A percentile compares a stretch with the other conserved stretches of the same genome.
phyloP scores from a whole-genome alignment of 2,329 filamentous ascomycete genomes.

The Gliomastix tumulicola region DNA sequence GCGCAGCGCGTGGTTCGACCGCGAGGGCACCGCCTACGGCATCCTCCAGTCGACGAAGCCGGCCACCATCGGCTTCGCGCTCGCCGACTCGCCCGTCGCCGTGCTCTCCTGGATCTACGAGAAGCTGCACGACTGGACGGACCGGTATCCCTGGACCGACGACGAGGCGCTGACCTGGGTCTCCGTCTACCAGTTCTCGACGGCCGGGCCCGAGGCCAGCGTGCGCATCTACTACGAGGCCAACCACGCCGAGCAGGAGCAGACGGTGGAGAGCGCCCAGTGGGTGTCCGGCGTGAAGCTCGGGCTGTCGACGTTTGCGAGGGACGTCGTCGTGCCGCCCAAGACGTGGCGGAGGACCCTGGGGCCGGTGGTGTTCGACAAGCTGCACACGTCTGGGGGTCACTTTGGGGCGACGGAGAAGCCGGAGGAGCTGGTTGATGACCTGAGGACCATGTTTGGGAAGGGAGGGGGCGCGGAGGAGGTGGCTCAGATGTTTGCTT shows the following conservation, averaged over 20 bases:
- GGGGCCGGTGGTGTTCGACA: slow-evolving; percentile 3
- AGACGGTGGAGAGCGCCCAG: slow-evolving; percentile 5
- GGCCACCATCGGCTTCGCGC: slow-evolving; percentile 62
- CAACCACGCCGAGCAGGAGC: slow-evolving; percentile 26
- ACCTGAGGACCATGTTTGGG: slow-evolving; percentile 4
- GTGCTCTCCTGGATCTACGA: slow-evolving; percentile 76
- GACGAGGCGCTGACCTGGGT: slow-evolving; percentile 70
- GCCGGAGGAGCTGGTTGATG: slow-evolving; percentile 2
- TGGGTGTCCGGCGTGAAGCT: slow-evolving; percentile 23
- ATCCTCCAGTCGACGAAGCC: slow-evolving; percentile 53
- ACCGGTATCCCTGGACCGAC: slow-evolving; percentile 62
- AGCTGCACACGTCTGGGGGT: slow-evolving; percentile 1
- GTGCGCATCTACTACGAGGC: slow-evolving; percentile 66
- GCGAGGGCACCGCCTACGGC: slow-evolving; percentile 36
- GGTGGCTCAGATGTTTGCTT: slow-evolving; percentile 1
- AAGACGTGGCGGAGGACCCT: slow-evolving; percentile 32
- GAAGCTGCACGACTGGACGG: slow-evolving; percentile 71
- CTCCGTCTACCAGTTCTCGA: slow-evolving; percentile 61
- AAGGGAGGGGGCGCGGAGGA: slow-evolving; percentile 3
- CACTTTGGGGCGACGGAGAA: slow-evolving; percentile 4
- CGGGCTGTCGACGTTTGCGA: slow-evolving; percentile 45
- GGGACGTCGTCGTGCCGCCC: slow-evolving; percentile 46
- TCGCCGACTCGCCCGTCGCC: slow-evolving; percentile 63
- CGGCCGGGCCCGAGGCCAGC: slow-evolving; percentile 58
- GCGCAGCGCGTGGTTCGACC: slow-evolving; percentile 49